phyloP scores from a whole-genome alignment of 805 yeast species.

The Diddensiella transvaalensis region DNA sequence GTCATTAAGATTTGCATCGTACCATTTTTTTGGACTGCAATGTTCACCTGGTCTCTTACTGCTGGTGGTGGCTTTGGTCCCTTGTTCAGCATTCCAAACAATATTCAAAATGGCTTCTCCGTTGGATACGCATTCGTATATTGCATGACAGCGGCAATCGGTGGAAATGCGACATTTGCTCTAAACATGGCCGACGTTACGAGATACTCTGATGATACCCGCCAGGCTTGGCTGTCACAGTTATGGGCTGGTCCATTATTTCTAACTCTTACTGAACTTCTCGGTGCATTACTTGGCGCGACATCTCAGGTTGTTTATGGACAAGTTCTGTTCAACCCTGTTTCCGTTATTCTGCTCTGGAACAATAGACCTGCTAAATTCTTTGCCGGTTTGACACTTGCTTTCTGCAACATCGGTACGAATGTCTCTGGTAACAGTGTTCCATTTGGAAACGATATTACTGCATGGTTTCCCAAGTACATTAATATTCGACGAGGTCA shows the following conservation, averaged over 20 bases:
- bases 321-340: slow-evolving; percentile 42
- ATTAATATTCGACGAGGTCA: slow-evolving; percentile 42
- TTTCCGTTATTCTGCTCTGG: slow-evolving; percentile 39
- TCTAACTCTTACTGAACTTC: slow-evolving; percentile 43
- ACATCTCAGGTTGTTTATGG: slow-evolving; percentile 41
- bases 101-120: slow-evolving; percentile 36
- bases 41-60: slow-evolving; percentile 45
- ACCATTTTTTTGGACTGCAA: slow-evolving; percentile 43
- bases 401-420: slow-evolving; percentile 44
- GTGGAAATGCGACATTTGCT: slow-evolving; percentile 48
- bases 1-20: slow-evolving; percentile 43
- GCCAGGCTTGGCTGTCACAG: slow-evolving; percentile 15
- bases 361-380: slow-evolving; percentile 41
- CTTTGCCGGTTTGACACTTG: slow-evolving; percentile 37
- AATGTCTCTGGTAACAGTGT: slow-evolving; percentile 48
- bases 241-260: slow-evolving; percentile 40
- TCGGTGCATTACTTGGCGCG: slow-evolving; percentile 45
- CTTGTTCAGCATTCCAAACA: slow-evolving; percentile 35
- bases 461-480: slow-evolving; percentile 45
- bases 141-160: slow-evolving; percentile 43
- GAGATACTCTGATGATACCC: slow-evolving; percentile 40
- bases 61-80: slow-evolving; percentile 45
- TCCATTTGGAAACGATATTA: slow-evolving; percentile 47
- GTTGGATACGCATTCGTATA: slow-evolving; percentile 44
- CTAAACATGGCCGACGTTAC: slow-evolving; percentile 49